Evolutionary conservation across 352 stramenopile genomes (phyloP).

Genomic region (Phytophthora hybrid): DNA sequence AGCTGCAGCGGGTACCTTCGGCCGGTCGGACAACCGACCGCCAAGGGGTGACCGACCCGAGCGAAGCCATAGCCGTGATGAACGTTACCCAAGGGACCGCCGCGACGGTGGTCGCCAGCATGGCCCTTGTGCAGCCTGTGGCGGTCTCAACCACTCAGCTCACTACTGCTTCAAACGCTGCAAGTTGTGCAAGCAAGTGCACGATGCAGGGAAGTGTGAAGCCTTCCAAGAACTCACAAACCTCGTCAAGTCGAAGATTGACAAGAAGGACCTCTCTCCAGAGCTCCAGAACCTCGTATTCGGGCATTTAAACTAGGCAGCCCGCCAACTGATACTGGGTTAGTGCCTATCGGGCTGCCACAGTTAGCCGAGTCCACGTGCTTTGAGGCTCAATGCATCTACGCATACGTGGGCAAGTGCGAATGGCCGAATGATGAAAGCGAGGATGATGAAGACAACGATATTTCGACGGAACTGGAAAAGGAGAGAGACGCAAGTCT

Average conservation of each 20-base stretch:
- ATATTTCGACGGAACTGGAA: not conserved
- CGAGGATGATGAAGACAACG: not conserved
- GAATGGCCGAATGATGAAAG: not conserved
- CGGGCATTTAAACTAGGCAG: slow-evolving; percentile 5
- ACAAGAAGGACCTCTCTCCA: not conserved
- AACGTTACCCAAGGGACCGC: too few species aligned
- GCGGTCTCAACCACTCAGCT: not conserved
- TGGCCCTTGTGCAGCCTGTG: not conserved
- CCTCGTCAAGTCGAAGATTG: not conserved
- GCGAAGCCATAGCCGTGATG: too few species aligned
- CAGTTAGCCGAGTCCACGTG: slow-evolving; percentile 12
- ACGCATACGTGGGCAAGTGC: not conserved
- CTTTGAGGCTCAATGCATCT: not conserved
- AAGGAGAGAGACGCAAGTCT: not conserved
- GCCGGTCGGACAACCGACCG: too few species aligned
- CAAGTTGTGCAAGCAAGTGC: not conserved
- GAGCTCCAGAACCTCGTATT: not conserved
- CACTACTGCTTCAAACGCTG: not conserved
- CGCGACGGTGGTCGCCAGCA: not conserved
- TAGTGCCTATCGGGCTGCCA: slow-evolving; percentile 7
- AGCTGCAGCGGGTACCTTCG: too few species aligned
- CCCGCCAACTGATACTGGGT: slow-evolving; percentile 5
- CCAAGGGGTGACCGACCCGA: too few species aligned
- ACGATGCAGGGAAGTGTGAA: not conserved
- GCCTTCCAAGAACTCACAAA: slow-evolving; percentile 7